phyloP scores from a whole-genome alignment of 1,284 basidiomycete species.

The Volvariella volvacea region DNA sequence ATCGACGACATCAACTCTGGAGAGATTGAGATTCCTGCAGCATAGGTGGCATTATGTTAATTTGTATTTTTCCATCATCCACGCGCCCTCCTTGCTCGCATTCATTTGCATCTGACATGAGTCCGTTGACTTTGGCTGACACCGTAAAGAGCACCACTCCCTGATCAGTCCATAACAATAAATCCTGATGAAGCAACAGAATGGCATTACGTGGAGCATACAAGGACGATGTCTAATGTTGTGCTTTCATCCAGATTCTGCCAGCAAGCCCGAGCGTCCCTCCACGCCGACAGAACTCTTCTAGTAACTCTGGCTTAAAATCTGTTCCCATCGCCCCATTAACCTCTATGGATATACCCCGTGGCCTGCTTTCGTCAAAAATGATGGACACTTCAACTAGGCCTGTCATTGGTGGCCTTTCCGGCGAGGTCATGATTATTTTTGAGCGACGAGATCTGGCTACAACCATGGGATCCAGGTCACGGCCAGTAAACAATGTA shows the following conservation, averaged over 20 bases:
- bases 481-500: slow-evolving; percentile 33
- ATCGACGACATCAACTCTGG: slow-evolving; percentile 96
- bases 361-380: slow-evolving; percentile 42
- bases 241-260: slow-evolving; percentile 35
- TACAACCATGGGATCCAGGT: slow-evolving; percentile 29
- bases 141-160: no score
- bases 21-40: slow-evolving; percentile 91
- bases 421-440: slow-evolving; percentile 49
- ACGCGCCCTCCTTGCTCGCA: not conserved
- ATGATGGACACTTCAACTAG: slow-evolving; percentile 48
- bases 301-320: slow-evolving; percentile 38
- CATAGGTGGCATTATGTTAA: slow-evolving; percentile 49
- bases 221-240: not conserved
- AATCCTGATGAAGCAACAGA: no score
- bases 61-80: not conserved
- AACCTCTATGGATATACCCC: slow-evolving; percentile 47
- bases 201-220: no score
- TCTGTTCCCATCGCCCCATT: slow-evolving; percentile 53
- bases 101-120: not conserved
- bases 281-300: slow-evolving; percentile 44
- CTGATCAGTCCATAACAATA: no score
- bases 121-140: no score
- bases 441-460: slow-evolving; percentile 28
- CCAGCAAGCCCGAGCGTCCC: slow-evolving; percentile 40
- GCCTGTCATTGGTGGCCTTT: slow-evolving; percentile 53